These are phyloP conservation scores for Lanmaoa rubissima DNA, from an alignment of 768 basidiomycete species.

Conservation along the genomic window DNA sequence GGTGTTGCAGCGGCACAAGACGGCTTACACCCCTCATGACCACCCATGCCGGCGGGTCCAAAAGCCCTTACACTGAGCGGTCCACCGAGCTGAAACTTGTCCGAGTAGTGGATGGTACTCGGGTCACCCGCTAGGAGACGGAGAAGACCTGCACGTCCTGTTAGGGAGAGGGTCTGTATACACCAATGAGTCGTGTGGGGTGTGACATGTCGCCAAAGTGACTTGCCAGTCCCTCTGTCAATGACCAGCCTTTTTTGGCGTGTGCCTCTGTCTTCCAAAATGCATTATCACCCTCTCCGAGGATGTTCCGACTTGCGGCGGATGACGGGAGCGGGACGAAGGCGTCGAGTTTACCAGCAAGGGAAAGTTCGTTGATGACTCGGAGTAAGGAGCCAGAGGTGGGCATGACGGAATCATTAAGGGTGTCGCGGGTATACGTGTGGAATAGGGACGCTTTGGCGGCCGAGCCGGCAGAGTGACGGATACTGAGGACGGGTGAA, in stretches of 20 bases:
- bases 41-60: constrained; percentile 72
- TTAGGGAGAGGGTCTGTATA: constrained; percentile 70
- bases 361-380: constrained; percentile 20
- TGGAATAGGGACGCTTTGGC: constrained; percentile 85
- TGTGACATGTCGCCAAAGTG: not conserved
- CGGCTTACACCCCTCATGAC: constrained; percentile 64
- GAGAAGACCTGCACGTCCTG: constrained; percentile 69
- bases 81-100: constrained; percentile 92
- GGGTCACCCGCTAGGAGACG: constrained; percentile 55
- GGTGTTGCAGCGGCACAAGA: not conserved
- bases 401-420: constrained; percentile 28
- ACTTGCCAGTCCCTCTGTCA: constrained; percentile 25
- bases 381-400: constrained; percentile 24
- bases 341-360: constrained; percentile 21
- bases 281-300: constrained; percentile 25
- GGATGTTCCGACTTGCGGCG: not conserved
- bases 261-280: constrained; percentile 28
- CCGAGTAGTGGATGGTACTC: constrained; percentile 52
- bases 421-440: constrained; percentile 60
- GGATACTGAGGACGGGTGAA: constrained; percentile 52
- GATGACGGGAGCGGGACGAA: constrained; percentile 9
- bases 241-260: constrained; percentile 23
- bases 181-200: not conserved
- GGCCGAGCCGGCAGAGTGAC: constrained; percentile 77
- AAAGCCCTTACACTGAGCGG: constrained; percentile 83